A percentile compares a stretch with the other conserved stretches of the same genome.
phyloP scores from a whole-genome alignment of 257 asterid genomes.

The Phtheirospermum japonicum region DNA sequence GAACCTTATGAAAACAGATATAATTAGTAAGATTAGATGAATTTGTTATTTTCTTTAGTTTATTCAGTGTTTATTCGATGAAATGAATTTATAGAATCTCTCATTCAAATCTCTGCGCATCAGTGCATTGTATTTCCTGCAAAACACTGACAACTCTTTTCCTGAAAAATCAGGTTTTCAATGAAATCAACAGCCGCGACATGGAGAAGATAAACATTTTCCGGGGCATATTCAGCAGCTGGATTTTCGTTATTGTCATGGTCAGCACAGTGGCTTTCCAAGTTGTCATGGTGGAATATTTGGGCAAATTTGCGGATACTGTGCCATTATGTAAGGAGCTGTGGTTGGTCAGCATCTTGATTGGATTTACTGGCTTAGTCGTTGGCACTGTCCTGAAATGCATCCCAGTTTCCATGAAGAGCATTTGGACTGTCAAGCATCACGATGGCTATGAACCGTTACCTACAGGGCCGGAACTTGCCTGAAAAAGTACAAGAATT shows the following conservation, averaged over 20 bases:
- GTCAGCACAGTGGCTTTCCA: constrained; percentile 61
- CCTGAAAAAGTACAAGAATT: constrained; percentile 27
- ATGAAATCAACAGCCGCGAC: constrained; percentile 82
- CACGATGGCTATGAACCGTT: constrained; percentile 71
- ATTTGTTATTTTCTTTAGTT: too few relatives aligned
- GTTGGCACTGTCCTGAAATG: constrained; percentile 56
- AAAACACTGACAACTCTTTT: too few relatives aligned
- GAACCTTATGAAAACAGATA: too few relatives aligned
- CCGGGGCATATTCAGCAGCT: constrained; percentile 59
- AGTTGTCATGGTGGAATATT: constrained; percentile 53
- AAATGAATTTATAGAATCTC: too few relatives aligned
- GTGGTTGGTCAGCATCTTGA: constrained; percentile 56
- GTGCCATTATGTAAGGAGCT: constrained; percentile 49
- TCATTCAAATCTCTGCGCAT: too few relatives aligned
- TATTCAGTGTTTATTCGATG: too few relatives aligned
- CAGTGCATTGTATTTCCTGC: too few relatives aligned
- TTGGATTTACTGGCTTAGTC: constrained; percentile 51
- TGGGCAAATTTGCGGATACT: constrained; percentile 63
- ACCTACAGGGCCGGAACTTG: constrained; percentile 72
- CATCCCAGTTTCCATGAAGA: constrained; percentile 45
- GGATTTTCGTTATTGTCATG: constrained; percentile 57
- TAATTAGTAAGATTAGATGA: too few relatives aligned
- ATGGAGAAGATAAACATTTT: constrained; percentile 75
- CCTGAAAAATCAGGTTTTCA: constrained; percentile 85
- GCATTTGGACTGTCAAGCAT: constrained; percentile 25